Percentiles rank a stretch among this genome's conserved stretches.
Evolutionary conservation across 169 alveolate genomes (phyloP).

Genomic region (Cryptosporidium viatorum): DNA sequence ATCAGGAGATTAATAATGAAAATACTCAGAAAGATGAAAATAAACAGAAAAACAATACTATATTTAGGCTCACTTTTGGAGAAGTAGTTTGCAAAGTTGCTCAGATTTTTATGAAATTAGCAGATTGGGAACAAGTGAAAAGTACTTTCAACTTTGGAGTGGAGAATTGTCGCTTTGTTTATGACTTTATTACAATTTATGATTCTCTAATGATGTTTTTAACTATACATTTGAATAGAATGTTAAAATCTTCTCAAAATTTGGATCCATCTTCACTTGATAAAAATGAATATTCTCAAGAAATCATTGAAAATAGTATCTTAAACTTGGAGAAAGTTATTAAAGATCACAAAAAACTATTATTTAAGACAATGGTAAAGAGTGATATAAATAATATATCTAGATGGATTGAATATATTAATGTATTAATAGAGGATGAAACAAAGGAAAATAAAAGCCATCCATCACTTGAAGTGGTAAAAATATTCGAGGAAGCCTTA

Average conservation of each 20-base stretch:
- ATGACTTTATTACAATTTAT: constrained; percentile 47
- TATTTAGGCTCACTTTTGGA: constrained; percentile 36
- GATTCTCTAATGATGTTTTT: constrained; percentile 73
- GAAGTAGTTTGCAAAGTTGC: constrained; percentile 17
- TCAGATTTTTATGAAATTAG: constrained; percentile 55
- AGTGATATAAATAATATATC: constrained; percentile 47
- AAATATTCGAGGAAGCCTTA: constrained; percentile 50
- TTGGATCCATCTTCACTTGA: background rate
- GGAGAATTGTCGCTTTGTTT: constrained; percentile 9
- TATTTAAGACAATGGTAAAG: constrained; percentile 14
- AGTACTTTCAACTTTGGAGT: constrained; percentile 26
- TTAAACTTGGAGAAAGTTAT: constrained; percentile 16
- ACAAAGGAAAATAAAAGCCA: constrained; percentile 2
- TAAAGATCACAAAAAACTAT: constrained; percentile 6
- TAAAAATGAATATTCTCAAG: background rate
- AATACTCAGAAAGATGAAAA: background rate
- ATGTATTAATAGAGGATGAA: constrained; percentile 16
- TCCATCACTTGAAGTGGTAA: constrained; percentile 49
- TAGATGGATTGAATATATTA: constrained; percentile 65
- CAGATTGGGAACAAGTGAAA: constrained; percentile 35
- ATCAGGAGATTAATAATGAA: background rate
- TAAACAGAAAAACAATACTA: background rate
- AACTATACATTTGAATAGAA: constrained; percentile 1
- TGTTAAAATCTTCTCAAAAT: background rate
- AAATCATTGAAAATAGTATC: background rate